Evolutionary conservation across 2,329 filamentous ascomycete genomes (phyloP), one percentile per base, ranked within the genome.

Genomic region (Diaporthe vaccinii): DNA sequence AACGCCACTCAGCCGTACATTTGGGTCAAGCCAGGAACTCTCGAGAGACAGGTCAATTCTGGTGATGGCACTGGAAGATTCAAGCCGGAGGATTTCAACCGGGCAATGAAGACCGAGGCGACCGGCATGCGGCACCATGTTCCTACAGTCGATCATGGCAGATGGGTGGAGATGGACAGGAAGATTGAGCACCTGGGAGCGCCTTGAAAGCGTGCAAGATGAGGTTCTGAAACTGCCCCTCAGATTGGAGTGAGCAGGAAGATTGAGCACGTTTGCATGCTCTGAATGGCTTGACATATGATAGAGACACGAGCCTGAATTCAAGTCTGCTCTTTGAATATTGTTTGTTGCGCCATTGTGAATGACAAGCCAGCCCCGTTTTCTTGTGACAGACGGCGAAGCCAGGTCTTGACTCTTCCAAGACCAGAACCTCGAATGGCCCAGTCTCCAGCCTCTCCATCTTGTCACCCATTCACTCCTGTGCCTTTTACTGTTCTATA

Each of bases 71-170:
- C 58, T 0, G 71, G 71, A 46, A 34, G 1, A 4, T 73, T 73
- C 59, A 57, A 44, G 17, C 58, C 46, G 4, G 71, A 73, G 49
- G 71, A 73, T 34, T 22, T 65, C 46, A 73, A 73, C 14, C 71
- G 71, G 7, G 58, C 36, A n/a, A 44, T 49, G 41, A 65, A 65
- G 46, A n/a, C n/a, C n/a, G n/a, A n/a, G n/a, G n/a, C n/a, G n/a
- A 62, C 57, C 46, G 36, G 25, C 44, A 10, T n/a, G 46, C 20
- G 22, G 20, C 36, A 55, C 36, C 14, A 53, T 41, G 71, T 73
- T 2, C 59, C 59, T 1, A 73, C 46, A 3, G 28, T 73, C 1
- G 71, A 73, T 49, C 46, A 65, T 8, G 71, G 58, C 46, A 41
- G n/a, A 5, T 44, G 31, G 5, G 2, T 72, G 4, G 28, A 22